Evolutionary conservation across 148 eudicot species (phyloP).

Genomic region (Agrostemma githago): DNA sequence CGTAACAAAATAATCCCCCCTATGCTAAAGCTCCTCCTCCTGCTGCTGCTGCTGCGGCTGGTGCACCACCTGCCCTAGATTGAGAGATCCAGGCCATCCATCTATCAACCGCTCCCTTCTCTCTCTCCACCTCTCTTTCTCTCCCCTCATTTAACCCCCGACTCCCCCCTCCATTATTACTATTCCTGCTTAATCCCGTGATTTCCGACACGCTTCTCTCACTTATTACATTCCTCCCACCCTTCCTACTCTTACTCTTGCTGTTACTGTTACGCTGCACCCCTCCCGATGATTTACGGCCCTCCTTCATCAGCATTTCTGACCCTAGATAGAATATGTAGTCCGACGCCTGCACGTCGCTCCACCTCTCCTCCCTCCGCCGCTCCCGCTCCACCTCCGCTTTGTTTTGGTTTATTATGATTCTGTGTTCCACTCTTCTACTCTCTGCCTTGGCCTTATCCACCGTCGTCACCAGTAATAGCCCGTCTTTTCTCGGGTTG

Average conservation of each 20-base stretch:
- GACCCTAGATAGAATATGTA: conserved; percentile 45
- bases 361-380: conserved; percentile 44
- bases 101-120: conserved; percentile 37
- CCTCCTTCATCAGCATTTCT: conserved; percentile 55
- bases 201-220: conserved; percentile 91
- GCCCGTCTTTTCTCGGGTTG: conserved; percentile 42
- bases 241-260: conserved; percentile 5
- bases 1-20: too few relatives aligned
- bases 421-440: conserved; percentile 45
- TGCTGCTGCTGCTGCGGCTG: not conserved
- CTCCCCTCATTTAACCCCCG: conserved; percentile 14
- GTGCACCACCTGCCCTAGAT: conserved; percentile 32
- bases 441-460: conserved; percentile 8
- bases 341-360: conserved; percentile 66
- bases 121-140: conserved; percentile 13
- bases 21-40: not conserved
- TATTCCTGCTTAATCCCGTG: conserved; percentile 60
- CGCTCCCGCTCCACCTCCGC: not conserved
- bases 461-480: conserved; percentile 19
- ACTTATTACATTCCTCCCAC: conserved; percentile 47
- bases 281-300: conserved; percentile 32
- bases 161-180: too few relatives aligned
- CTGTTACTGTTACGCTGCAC: conserved; percentile 10
- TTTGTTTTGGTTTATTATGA: conserved; percentile 33
- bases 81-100: conserved; percentile 81